Evolutionary conservation across 2,329 filamentous ascomycete genomes (phyloP).

Genomic region (Thermothelomyces thermophilus): DNA sequence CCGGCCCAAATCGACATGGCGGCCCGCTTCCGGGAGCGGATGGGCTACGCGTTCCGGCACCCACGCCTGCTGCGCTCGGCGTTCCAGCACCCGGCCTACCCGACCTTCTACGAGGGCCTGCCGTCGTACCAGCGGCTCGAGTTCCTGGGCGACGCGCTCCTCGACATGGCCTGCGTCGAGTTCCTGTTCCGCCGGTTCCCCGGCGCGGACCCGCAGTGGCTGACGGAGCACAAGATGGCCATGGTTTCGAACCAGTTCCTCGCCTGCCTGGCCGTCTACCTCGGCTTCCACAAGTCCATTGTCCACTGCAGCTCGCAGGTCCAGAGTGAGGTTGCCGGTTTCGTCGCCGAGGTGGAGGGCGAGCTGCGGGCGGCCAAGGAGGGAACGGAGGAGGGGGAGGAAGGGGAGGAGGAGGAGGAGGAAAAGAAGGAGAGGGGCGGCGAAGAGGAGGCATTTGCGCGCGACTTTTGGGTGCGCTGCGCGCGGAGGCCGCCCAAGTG

Average conservation of each 20-base stretch:
- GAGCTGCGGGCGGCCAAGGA: constrained; percentile 32
- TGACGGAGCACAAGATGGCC: constrained; percentile 99
- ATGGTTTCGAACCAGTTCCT: constrained; percentile 97
- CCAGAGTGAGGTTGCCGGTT: constrained; percentile 43
- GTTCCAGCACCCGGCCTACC: constrained; percentile 82
- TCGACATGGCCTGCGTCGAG: constrained; percentile 80
- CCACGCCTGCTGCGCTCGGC: constrained; percentile 74
- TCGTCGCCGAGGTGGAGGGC: constrained; percentile 50
- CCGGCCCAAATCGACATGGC: constrained; percentile 65
- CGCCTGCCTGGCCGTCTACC: constrained; percentile 68
- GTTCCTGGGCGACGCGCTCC: constrained; percentile 81
- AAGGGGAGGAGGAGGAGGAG: constrained; percentile 20
- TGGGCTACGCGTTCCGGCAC: constrained; percentile 61
- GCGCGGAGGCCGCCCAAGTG: constrained; percentile 62
- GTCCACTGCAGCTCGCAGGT: constrained; percentile 44
- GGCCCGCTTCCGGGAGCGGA: constrained; percentile 51
- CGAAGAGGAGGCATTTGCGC: constrained; percentile 36
- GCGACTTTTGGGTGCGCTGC: constrained; percentile 63
- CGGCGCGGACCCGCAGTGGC: constrained; percentile 82
- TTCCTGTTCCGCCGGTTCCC: constrained; percentile 73
- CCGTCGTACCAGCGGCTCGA: constrained; percentile 88
- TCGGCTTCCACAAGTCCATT: constrained; percentile 72
- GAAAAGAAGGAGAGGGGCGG: constrained; percentile 13
- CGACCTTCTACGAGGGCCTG: constrained; percentile 65
- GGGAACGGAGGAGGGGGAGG: constrained; percentile 28